Evolutionary conservation across 164 flowering plant genomes (phyloP).

Genomic region (Vitis rotundifolia): DNA sequence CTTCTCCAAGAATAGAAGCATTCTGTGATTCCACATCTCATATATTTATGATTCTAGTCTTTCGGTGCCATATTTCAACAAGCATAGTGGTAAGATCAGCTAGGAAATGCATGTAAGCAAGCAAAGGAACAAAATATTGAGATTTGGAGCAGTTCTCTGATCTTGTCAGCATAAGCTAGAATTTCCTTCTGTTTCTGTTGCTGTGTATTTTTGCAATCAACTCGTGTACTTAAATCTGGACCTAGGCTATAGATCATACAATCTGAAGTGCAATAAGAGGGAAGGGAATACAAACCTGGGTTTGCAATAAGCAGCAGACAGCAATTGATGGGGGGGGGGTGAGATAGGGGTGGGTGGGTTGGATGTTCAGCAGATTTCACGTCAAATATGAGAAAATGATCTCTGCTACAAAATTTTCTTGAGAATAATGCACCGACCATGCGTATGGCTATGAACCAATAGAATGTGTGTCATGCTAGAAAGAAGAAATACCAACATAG

Average conservation of each 20-base stretch:
- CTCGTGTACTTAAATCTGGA: neutral
- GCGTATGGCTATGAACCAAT: neutral
- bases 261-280: neutral
- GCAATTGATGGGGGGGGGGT: too few relatives aligned
- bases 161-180: neutral
- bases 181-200: neutral
- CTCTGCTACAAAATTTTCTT: neutral
- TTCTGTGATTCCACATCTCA: neutral
- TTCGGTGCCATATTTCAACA: neutral
- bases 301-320: neutral
- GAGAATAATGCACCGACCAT: conserved; percentile 1
- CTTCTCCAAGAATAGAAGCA: neutral
- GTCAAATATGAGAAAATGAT: neutral
- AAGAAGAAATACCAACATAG: conserved; percentile 19
- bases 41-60: neutral
- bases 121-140: neutral
- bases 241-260: neutral
- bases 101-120: neutral
- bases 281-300: neutral
- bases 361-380: neutral
- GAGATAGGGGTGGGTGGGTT: too few relatives aligned
- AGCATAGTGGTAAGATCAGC: neutral
- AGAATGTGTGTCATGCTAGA: conserved; percentile 25
- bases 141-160: neutral
- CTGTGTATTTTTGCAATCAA: neutral